These are phyloP conservation scores for Trichoderma erinaceum DNA, from an alignment of 495 filamentous ascomycete species.

Conservation along the genomic window DNA sequence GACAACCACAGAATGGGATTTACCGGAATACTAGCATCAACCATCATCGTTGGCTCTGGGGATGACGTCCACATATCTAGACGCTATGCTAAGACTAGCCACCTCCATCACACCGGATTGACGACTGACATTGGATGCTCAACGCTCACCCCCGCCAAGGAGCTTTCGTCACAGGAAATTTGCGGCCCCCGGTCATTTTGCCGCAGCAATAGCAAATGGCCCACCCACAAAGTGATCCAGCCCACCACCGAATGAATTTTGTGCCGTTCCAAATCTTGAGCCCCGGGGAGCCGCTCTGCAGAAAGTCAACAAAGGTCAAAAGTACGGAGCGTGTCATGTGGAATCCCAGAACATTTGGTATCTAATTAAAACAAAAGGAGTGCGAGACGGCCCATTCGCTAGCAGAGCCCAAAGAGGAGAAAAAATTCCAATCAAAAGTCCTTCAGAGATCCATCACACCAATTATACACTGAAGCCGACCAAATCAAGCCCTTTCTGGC, in stretches of 20 bases:
- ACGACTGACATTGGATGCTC: neutral
- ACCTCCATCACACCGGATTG: neutral
- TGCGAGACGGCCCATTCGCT: constrained; percentile 2
- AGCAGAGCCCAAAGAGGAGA: neutral
- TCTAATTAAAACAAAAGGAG: constrained; percentile 11
- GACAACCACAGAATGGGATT: neutral
- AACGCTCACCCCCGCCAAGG: neutral
- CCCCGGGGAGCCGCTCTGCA: neutral
- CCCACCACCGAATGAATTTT: constrained; percentile 1
- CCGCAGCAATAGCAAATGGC: neutral
- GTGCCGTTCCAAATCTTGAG: neutral
- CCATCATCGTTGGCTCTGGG: neutral
- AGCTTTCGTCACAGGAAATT: neutral
- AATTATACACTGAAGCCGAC: constrained; percentile 2
- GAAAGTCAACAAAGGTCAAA: neutral
- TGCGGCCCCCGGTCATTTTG: neutral
- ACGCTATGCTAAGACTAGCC: neutral
- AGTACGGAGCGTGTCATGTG: neutral
- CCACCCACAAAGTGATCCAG: constrained; percentile 2
- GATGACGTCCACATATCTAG: neutral
- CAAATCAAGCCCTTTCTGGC: neutral
- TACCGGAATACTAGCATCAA: neutral
- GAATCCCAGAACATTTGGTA: neutral
- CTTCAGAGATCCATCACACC: constrained; percentile 4
- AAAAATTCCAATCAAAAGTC: neutral